Evolutionary conservation across 805 yeast genomes (phyloP).

Genomic region (Ogataea nonfermentans): DNA sequence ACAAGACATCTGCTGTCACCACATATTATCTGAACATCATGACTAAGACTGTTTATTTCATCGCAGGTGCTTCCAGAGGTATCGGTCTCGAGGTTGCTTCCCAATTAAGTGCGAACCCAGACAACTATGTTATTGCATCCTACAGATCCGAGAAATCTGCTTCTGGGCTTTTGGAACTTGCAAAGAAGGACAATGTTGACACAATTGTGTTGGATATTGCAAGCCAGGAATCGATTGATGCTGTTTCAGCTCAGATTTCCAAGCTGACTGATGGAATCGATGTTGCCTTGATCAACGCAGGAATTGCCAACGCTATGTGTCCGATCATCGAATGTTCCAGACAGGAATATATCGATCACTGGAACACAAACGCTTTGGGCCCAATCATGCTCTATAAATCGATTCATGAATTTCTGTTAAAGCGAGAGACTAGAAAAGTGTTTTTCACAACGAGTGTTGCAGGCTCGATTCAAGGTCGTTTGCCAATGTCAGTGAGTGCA

Average conservation of each 20-base stretch:
- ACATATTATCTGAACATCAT: too few species aligned
- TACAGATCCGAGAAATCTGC: constrained; percentile 1
- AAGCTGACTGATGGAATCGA: constrained; percentile 30
- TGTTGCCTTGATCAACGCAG: constrained; percentile 38
- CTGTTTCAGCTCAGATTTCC: constrained; percentile 17
- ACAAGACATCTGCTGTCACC: too few species aligned
- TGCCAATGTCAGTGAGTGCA: constrained; percentile 22
- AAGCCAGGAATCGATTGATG: constrained; percentile 20
- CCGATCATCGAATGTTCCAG: constrained; percentile 1
- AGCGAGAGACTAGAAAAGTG: constrained; percentile 28
- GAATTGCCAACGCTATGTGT: constrained; percentile 8
- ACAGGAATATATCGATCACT: constrained; percentile 1
- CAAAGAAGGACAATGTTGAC: constrained; percentile 19
- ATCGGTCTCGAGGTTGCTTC: constrained; percentile 38
- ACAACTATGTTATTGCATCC: constrained; percentile 25
- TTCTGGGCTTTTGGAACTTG: constrained; percentile 19
- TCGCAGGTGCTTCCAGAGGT: constrained; percentile 45
- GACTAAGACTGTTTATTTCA: constrained; percentile 24
- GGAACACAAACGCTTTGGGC: constrained; percentile 31
- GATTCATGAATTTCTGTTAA: constrained; percentile 31
- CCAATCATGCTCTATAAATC: constrained; percentile 33
- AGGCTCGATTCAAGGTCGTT: constrained; percentile 29
- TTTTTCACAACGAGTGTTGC: constrained; percentile 31
- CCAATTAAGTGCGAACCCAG: constrained; percentile 23
- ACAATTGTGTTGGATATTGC: constrained; percentile 25